A percentile compares a stretch with the other conserved stretches of the same genome.
Evolutionary conservation across 768 basidiomycete species (phyloP).

Genomic region (Suillus bovinus): DNA sequence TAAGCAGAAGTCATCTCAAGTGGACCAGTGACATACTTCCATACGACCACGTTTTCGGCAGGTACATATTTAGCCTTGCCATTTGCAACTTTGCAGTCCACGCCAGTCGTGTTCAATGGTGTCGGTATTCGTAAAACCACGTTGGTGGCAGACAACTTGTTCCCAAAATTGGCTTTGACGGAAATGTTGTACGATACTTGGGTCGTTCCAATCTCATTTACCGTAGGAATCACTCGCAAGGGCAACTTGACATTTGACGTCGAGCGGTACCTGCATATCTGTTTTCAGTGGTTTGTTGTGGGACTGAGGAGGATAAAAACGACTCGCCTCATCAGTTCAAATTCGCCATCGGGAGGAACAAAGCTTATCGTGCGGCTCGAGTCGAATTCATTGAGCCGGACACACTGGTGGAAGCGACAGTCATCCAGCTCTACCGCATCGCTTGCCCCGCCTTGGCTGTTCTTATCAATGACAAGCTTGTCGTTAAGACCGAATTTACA

Average conservation of each 20-base stretch:
- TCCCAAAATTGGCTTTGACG: conserved; percentile 85
- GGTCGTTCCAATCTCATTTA: conserved; percentile 90
- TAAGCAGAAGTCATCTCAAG: conserved; percentile 11
- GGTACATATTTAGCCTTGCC: conserved; percentile 99
- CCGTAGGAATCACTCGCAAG: conserved; percentile 83
- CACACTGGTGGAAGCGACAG: conserved; percentile 98
- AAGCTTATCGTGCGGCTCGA: conserved; percentile 93
- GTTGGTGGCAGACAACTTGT: conserved; percentile 91
- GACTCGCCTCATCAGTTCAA: conserved; percentile 92
- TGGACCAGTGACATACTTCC: conserved; percentile 75
- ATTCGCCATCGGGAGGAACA: conserved; percentile 97
- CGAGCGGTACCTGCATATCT: conserved; percentile 75
- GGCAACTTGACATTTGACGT: conserved; percentile 97
- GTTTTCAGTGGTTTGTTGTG: conserved; percentile 1
- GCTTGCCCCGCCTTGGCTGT: conserved; percentile 47
- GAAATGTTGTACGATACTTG: conserved; percentile 90
- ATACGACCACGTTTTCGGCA: conserved; percentile 92
- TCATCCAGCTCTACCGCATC: conserved; percentile 96
- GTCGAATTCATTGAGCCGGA: conserved; percentile 93
- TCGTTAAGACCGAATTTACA: conserved; percentile 99
- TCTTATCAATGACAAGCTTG: conserved; percentile 94
- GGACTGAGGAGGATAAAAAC: conserved; percentile 2
- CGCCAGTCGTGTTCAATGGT: conserved; percentile 89
- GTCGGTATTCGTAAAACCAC: conserved; percentile 95
- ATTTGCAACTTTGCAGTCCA: conserved; percentile 86